Conservation (phyloP, 1,284 basidiomycete genomes). For the Macrocystidia cucumis region DNA sequence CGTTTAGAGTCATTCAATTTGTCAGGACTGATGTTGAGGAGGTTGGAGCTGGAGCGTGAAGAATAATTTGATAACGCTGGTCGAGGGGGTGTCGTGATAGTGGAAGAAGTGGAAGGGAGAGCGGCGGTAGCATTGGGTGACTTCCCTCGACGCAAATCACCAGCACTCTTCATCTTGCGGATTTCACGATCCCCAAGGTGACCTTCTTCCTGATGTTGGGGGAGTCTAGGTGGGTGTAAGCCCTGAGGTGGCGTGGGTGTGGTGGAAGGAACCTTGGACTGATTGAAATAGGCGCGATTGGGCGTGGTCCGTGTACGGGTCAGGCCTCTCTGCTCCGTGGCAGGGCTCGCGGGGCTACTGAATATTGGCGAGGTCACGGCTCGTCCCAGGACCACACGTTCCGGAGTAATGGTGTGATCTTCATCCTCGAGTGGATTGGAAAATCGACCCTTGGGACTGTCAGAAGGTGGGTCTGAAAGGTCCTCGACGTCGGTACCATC, state of each 20-base stretch:
- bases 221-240: slow-evolving; percentile 11
- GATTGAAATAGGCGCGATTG: slow-evolving; percentile 52
- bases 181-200: slow-evolving; percentile 51
- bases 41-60: slow-evolving; percentile 57
- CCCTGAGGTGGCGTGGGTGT: slow-evolving; percentile 15
- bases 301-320: slow-evolving; percentile 65
- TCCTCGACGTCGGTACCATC: slow-evolving; percentile 48
- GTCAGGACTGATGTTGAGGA: slow-evolving; percentile 32
- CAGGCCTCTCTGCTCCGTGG: slow-evolving; percentile 32
- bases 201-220: slow-evolving; percentile 23
- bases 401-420: slow-evolving; percentile 66
- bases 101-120: no score
- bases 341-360: slow-evolving; percentile 17
- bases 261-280: slow-evolving; percentile 20
- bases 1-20: no score
- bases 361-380: slow-evolving; percentile 30
- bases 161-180: slow-evolving; percentile 83
- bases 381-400: slow-evolving; percentile 40
- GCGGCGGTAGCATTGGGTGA: slow-evolving; percentile 14
- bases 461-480: slow-evolving; percentile 47
- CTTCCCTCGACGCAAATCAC: slow-evolving; percentile 57
- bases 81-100: slow-evolving; percentile 28
- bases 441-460: slow-evolving; percentile 31
- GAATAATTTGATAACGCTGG: slow-evolving; percentile 43
- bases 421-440: slow-evolving; percentile 41